Evolutionary conservation across 768 basidiomycete species (phyloP).

Genomic region (Xerocomus spinulosus): DNA sequence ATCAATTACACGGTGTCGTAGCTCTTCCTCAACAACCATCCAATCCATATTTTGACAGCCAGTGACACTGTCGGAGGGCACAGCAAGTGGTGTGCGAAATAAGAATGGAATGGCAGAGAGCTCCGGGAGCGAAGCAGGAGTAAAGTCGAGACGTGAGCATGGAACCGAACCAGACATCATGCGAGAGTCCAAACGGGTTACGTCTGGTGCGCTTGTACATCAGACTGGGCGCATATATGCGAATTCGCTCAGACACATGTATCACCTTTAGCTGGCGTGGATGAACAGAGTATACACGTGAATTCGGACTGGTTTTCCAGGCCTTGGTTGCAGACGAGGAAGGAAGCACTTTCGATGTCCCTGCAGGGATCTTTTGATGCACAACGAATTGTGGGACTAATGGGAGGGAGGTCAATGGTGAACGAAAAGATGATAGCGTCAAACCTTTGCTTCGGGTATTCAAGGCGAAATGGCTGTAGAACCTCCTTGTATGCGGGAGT

Average conservation of each 20-base stretch:
- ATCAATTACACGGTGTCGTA: conserved; percentile 16
- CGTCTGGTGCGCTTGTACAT: conserved; percentile 10
- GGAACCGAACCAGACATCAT: neutral
- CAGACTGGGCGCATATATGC: conserved; percentile 21
- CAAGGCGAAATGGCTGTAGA: neutral
- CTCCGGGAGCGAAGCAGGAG: conserved; percentile 13
- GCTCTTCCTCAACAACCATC: conserved; percentile 19
- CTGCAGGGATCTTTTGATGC: neutral
- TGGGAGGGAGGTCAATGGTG: conserved; percentile 10
- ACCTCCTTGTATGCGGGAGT: conserved; percentile 16
- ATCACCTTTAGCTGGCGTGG: conserved; percentile 18
- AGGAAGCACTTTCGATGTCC: neutral
- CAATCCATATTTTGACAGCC: conserved; percentile 3
- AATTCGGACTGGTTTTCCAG: conserved; percentile 6
- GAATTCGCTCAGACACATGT: neutral
- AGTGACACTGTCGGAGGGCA: neutral
- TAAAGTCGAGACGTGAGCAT: conserved; percentile 11
- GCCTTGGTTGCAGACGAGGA: conserved; percentile 18
- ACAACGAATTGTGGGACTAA: conserved; percentile 5
- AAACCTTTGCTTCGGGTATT: conserved; percentile 8
- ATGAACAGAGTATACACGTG: conserved; percentile 21
- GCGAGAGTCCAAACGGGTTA: neutral
- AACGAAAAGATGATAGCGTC: conserved; percentile 1
- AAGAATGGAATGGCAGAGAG: conserved; percentile 31
- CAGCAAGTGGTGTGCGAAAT: conserved; percentile 19